Base-by-base conservation (phyloP, 495 filamentous ascomycete species). In the Penicillium alfredii region DNA sequence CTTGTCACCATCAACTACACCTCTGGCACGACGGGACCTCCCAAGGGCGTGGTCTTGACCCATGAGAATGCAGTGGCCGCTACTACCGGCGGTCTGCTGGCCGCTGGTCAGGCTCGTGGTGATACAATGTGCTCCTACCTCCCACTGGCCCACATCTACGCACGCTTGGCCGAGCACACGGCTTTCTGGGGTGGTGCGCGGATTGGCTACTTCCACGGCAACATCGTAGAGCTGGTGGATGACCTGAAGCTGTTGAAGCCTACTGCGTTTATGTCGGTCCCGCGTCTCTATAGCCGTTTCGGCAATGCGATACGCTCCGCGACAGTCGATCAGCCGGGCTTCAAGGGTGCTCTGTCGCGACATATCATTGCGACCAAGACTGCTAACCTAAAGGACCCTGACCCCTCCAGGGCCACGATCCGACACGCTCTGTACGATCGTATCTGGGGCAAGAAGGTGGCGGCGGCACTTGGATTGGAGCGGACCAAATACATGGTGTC, bases 1-100 rank as follows among this genome's bases (percentile, higher is more conserved):
- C 72, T 84, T 50, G 72, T 94, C 38, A 97, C 92, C 20, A 88
- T 98, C 64, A 98, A 97, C 67, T 98, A 98, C 66, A 98, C 92
- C 7, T 94, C 86, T 8, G 92, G 92, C 11, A 98, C 92, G 7
- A 98, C 92, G 0, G 93, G 92, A 5, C 75, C 84, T 44, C 92
- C 92, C 4, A 98, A 98, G 66, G 92, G 92, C 38, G 92, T 97
- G 4, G 69, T 90, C 21, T 63, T 97, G 43, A 88, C 84, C 3
- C 93, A 98, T 53, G 65, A 68, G 45, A 86, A 82, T 55, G 86
- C 88, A 17, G 76, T 93, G 4, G 78, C 87, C 2, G 87, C 80
- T 13, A 71, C 83, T 25, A 69, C 80, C 4, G 63, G 66, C 21
- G 73, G 73, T 26, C 65, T 83, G 19, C 56, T 66, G 18, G 64